Percentiles rank a stretch among this genome's conserved stretches.
phyloP scores from a whole-genome alignment of 805 yeast genomes.

The Ogataea nakhonphanomensis region DNA sequence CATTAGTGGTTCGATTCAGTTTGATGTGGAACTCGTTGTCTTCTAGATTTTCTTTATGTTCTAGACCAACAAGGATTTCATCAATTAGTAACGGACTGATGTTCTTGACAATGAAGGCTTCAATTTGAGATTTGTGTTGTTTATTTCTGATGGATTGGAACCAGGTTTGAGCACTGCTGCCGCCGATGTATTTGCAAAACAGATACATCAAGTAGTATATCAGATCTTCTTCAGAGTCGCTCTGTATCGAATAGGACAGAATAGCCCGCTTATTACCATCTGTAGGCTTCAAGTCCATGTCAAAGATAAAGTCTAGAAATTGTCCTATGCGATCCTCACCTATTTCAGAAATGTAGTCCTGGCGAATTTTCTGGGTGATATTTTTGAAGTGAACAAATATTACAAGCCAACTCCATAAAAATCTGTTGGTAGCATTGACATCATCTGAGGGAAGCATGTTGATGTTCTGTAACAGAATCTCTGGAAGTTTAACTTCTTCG shows the following conservation, averaged over 20 bases:
- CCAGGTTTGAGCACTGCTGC: slow-evolving; percentile 65
- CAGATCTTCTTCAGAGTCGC: slow-evolving; percentile 19
- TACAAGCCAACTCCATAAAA: slow-evolving; percentile 68
- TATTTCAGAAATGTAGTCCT: slow-evolving; percentile 56
- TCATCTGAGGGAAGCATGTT: slow-evolving; percentile 38
- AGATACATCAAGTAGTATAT: slow-evolving; percentile 50
- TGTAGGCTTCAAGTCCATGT: slow-evolving; percentile 39
- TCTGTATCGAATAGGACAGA: slow-evolving; percentile 21
- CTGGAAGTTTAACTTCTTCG: slow-evolving; percentile 40
- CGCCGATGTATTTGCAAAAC: slow-evolving; percentile 52
- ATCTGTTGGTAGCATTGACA: slow-evolving; percentile 36
- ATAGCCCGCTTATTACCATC: slow-evolving; percentile 26
- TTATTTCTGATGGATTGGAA: slow-evolving; percentile 65
- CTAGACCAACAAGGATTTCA: slow-evolving; percentile 44
- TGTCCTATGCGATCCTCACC: slow-evolving; percentile 45
- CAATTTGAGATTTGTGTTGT: slow-evolving; percentile 57
- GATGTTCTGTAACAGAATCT: slow-evolving; percentile 36
- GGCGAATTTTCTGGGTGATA: slow-evolving; percentile 61
- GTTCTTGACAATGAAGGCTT: slow-evolving; percentile 54
- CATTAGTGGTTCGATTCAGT: slow-evolving; percentile 58
- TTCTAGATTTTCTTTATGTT: slow-evolving; percentile 25
- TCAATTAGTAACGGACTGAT: slow-evolving; percentile 65
- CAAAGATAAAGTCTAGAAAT: slow-evolving; percentile 53
- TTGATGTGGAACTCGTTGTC: slow-evolving; percentile 55
- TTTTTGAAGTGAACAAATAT: slow-evolving; percentile 59